phyloP scores from a whole-genome alignment of 371 early-diverging fungal species.

The Circinella umbellata region DNA sequence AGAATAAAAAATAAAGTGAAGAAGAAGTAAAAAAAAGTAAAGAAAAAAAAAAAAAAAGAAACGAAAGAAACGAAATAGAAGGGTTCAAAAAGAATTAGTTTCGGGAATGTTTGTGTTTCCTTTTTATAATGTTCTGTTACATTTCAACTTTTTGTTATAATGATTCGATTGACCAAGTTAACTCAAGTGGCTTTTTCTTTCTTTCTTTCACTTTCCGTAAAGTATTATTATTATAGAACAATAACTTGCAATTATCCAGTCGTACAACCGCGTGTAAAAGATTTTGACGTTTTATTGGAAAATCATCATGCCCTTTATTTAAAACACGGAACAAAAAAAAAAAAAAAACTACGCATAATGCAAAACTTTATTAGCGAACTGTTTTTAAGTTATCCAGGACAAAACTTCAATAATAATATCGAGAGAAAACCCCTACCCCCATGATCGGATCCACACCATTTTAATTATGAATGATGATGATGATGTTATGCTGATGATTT shows the following conservation, averaged over 20 bases:
- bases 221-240: neutral
- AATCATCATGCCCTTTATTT: conserved; percentile 8
- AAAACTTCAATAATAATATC: neutral
- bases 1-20: conserved; percentile 4
- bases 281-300: neutral
- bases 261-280: neutral
- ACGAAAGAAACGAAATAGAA: neutral
- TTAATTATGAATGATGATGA: too few species aligned
- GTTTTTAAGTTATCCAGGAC: neutral
- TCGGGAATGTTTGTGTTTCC: conserved; percentile 2
- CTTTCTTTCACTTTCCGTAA: neutral
- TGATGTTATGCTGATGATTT: too few species aligned
- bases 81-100: neutral
- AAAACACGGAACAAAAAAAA: too few species aligned
- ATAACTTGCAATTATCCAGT: conserved; percentile 1
- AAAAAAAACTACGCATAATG: too few species aligned
- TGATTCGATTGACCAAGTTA: too few species aligned
- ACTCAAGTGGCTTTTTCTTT: too few species aligned
- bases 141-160: too few species aligned
- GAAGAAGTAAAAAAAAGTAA: conserved; percentile 7
- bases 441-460: neutral
- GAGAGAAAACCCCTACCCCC: neutral
- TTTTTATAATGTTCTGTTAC: neutral
- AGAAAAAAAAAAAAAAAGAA: conserved; percentile 7
- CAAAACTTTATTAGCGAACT: too few species aligned